Evolutionary conservation across 192 early-diverging fungal species (phyloP).

Genomic region (Ambispora gerdemannii): DNA sequence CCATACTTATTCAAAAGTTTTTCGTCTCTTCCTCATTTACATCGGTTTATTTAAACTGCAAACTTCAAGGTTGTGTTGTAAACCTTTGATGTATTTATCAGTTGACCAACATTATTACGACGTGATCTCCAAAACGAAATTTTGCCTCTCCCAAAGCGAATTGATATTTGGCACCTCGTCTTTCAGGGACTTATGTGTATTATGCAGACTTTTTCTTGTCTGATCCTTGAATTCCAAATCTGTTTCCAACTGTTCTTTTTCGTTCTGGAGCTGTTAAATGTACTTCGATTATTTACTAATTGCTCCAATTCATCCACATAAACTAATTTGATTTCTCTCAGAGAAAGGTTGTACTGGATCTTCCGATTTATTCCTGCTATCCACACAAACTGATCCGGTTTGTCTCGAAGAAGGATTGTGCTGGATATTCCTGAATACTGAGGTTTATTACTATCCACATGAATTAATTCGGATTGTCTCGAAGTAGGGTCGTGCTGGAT

Average conservation of each 20-base stretch:
- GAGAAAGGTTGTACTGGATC: no score
- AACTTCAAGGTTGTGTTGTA: not conserved
- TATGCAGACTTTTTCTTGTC: not conserved
- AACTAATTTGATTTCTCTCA: no score
- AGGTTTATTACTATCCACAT: no score
- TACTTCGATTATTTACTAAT: no score
- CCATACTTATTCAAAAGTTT: not conserved
- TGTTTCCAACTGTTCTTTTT: not conserved
- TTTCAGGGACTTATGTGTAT: not conserved
- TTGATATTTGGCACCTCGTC: constrained; percentile 6
- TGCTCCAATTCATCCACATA: not conserved
- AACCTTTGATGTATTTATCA: not conserved
- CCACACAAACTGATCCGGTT: no score
- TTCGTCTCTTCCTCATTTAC: not conserved
- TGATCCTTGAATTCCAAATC: not conserved
- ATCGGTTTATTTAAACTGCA: not conserved
- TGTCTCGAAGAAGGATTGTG: no score
- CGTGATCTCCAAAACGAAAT: not conserved
- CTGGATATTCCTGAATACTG: no score
- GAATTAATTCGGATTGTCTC: no score
- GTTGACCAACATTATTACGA: not conserved
- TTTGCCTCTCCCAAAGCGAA: constrained; percentile 8
- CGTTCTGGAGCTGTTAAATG: not conserved
- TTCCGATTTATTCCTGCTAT: not conserved
- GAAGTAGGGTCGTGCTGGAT: no score